Evolutionary conservation across 148 eudicot genomes (phyloP), one percentile per base, ranked within the genome.

Genomic region (Nepenthes gracilis): DNA sequence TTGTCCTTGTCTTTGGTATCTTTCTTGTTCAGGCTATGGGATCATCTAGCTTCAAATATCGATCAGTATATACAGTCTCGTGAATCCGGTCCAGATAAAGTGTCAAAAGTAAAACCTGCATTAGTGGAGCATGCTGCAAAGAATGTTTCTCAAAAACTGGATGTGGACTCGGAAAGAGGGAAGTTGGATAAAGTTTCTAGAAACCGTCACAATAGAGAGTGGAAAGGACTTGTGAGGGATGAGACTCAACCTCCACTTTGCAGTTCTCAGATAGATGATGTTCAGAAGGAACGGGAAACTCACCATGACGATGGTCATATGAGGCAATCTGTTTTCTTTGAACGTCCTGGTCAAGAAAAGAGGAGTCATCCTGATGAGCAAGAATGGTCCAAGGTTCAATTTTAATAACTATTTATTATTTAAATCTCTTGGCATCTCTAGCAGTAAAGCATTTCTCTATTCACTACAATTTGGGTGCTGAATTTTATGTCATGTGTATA

Each of bases 1-100:
- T 40, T 8, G 8, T 40, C 45, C 4, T 40, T 40, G 4, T 40
- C 8, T 4, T 36, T 59, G 45, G 45, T 8, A 40, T 11, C 52
- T 12, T 64, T 34, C 63, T 60, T 64, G 37, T 72, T 55, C 68
- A 93, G 98, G 98, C 78, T 93, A 23, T 93, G 98, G 98, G 96
- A 93, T 65, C 98, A 88, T 78, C 74, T 93, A 54, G 81, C 84
- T 33, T 77, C 94, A 61, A 72, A 79, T 80, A 23, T 88, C 43
- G 73, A 90, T 69, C 79, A 75, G 38, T 93, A 86, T 75, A 71
- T 79, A 56, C 45, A 40, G 8, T 40, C 85, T 62, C 62, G 14
- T 38, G 73, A 70, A 43, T 55, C 83, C 58, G 63, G 54, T 36
- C 62, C 61, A 33, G 80, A 70, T 61, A 80, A 74, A 70, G 80